These are phyloP conservation scores for Moniliophthora roreri DNA, from an alignment of 1,284 basidiomycete species.

Conservation along the genomic window DNA sequence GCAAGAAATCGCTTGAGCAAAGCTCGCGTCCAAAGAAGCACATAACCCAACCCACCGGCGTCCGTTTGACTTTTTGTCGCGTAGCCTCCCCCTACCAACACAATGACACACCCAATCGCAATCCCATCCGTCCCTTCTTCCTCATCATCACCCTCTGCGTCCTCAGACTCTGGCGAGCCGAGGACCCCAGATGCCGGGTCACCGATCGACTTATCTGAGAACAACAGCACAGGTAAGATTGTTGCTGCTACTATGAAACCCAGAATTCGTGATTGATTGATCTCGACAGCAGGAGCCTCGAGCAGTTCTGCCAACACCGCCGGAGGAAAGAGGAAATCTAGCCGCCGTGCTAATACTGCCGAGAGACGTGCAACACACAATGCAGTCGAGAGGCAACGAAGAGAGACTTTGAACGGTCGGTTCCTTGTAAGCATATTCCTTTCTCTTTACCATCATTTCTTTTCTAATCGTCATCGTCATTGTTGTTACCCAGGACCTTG, in stretches of 20 bases:
- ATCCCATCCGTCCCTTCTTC: conserved; percentile 27
- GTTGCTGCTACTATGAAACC: not conserved
- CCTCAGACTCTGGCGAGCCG: conserved; percentile 25
- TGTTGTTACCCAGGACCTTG: conserved; percentile 64
- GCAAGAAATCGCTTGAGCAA: conserved; percentile 65
- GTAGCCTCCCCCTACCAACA: conserved; percentile 37
- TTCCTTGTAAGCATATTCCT: conserved; percentile 65
- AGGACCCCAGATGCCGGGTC: conserved; percentile 24
- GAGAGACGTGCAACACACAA: conserved; percentile 94
- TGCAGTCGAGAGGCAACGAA: conserved; percentile 87
- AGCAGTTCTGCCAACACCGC: conserved; percentile 23
- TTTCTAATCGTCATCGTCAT: conserved; percentile 4
- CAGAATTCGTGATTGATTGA: not conserved
- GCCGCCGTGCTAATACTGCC: conserved; percentile 86
- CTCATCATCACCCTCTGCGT: conserved; percentile 22
- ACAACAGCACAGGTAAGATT: not conserved
- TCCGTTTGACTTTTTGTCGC: conserved; percentile 17
- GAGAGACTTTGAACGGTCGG: conserved; percentile 88
- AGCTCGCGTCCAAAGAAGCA: conserved; percentile 49
- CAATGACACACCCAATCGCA: conserved; percentile 50
- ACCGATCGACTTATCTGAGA: not conserved
- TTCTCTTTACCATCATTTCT: conserved; percentile 7
- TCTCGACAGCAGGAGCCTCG: too few species aligned
- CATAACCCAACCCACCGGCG: conserved; percentile 16
- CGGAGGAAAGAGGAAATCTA: conserved; percentile 67